These are phyloP conservation scores for Scedosporium dehoogii DNA, from an alignment of 2,329 filamentous ascomycete species.

Conservation along the genomic window DNA sequence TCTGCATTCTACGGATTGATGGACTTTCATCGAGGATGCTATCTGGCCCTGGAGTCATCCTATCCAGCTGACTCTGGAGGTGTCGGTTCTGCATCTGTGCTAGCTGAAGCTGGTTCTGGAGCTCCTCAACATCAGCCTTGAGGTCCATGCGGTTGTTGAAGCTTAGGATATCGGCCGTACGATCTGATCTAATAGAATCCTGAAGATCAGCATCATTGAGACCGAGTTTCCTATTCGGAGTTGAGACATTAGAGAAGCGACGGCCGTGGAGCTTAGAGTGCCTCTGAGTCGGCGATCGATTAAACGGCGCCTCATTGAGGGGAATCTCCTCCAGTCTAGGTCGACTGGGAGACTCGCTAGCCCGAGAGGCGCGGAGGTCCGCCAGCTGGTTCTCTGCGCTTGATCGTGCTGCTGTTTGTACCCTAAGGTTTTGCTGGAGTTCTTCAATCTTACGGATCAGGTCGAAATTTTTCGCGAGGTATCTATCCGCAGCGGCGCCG, in stretches of 20 bases:
- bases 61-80: constrained; percentile 76
- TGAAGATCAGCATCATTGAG: constrained; percentile 52
- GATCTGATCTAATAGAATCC: constrained; percentile 76
- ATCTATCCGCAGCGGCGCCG: constrained; percentile 47
- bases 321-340: constrained; percentile 81
- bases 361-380: constrained; percentile 65
- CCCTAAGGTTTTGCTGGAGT: constrained; percentile 76
- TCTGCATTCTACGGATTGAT: constrained; percentile 71
- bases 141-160: constrained; percentile 87
- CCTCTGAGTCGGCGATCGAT: constrained; percentile 64
- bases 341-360: constrained; percentile 56
- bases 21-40: constrained; percentile 63
- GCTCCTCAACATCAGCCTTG: constrained; percentile 79
- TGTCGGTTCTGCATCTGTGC: constrained; percentile 93
- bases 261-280: constrained; percentile 41
- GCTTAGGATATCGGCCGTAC: constrained; percentile 68
- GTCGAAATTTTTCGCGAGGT: constrained; percentile 66
- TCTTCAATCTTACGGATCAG: constrained; percentile 79
- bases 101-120: constrained; percentile 90
- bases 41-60: constrained; percentile 51
- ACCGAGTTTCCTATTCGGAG: constrained; percentile 63
- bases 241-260: constrained; percentile 65
- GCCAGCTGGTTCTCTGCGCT: constrained; percentile 76
- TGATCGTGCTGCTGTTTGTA: constrained; percentile 69
- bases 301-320: constrained; percentile 65